Conservation (phyloP, 1,284 basidiomycete species). For the Trichosporon coremiiforme region DNA sequence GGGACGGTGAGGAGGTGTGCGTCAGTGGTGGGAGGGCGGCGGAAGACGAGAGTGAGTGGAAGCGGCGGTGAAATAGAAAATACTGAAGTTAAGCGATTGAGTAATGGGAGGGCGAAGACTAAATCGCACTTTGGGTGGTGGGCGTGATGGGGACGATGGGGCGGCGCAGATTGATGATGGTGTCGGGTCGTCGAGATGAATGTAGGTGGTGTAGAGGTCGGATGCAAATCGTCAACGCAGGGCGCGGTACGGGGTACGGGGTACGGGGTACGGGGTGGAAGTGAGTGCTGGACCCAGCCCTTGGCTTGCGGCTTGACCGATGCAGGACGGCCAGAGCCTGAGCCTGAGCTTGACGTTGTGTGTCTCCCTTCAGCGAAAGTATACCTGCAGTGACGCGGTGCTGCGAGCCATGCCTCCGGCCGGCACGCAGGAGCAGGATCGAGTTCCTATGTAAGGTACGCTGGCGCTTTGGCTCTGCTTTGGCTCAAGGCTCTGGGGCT, state of each 20-base stretch:
- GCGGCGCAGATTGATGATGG: not conserved
- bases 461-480: not conserved
- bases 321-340: not conserved
- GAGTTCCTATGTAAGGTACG: not conserved
- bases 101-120: conserved; percentile 7
- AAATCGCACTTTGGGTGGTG: not conserved
- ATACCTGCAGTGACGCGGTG: no score
- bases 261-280: not conserved
- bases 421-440: not conserved
- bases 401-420: not conserved
- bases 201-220: not conserved
- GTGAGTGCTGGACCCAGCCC: not conserved
- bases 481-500: no score
- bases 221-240: not conserved
- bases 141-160: conserved; percentile 7
- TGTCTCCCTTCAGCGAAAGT: not conserved
- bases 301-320: not conserved
- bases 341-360: not conserved
- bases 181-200: not conserved
- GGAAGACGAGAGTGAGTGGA: conserved; percentile 9
- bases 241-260: no score
- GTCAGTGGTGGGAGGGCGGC: not conserved
- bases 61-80: conserved; percentile 16
- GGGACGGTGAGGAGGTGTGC: not conserved
- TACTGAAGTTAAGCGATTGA: conserved; percentile 5